phyloP scores from a whole-genome alignment of 164 flowering plant genomes.

The Chimonanthus salicifolius region DNA sequence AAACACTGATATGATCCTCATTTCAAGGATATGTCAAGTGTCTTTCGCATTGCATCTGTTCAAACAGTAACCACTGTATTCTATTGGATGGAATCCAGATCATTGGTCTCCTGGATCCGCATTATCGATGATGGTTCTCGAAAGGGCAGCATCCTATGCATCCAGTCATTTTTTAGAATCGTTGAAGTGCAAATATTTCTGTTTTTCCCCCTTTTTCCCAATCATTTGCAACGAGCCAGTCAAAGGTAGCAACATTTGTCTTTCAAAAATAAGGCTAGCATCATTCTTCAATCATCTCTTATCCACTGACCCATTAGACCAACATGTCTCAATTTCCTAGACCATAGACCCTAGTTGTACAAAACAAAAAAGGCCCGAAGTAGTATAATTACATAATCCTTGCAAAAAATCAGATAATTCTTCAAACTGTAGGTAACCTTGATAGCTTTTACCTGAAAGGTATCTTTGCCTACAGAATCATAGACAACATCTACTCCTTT shows the following conservation, averaged over 20 bases:
- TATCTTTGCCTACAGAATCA: constrained; percentile 32
- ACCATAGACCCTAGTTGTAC: background rate
- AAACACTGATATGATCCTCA: too few species aligned
- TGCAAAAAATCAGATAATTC: background rate
- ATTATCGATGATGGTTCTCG: background rate
- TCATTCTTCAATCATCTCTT: too few species aligned
- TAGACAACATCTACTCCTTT: constrained; percentile 31
- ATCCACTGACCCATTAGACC: too few species aligned
- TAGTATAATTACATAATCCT: background rate
- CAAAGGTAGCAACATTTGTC: background rate
- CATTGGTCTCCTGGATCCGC: background rate
- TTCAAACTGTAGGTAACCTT: background rate
- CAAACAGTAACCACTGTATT: background rate
- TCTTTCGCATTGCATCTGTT: background rate
- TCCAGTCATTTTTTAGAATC: background rate
- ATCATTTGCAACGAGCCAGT: background rate
- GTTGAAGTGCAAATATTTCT: background rate
- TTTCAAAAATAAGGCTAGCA: background rate
- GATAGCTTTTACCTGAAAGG: constrained; percentile 22
- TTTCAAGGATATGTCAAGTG: too few species aligned
- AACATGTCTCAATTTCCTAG: background rate
- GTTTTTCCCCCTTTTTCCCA: background rate
- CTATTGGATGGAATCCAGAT: background rate
- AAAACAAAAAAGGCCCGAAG: too few species aligned
- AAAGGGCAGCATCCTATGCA: background rate